These are phyloP conservation scores for Didymella segeticola DNA, from an alignment of 2,329 filamentous ascomycete genomes.

Conservation along the genomic window DNA sequence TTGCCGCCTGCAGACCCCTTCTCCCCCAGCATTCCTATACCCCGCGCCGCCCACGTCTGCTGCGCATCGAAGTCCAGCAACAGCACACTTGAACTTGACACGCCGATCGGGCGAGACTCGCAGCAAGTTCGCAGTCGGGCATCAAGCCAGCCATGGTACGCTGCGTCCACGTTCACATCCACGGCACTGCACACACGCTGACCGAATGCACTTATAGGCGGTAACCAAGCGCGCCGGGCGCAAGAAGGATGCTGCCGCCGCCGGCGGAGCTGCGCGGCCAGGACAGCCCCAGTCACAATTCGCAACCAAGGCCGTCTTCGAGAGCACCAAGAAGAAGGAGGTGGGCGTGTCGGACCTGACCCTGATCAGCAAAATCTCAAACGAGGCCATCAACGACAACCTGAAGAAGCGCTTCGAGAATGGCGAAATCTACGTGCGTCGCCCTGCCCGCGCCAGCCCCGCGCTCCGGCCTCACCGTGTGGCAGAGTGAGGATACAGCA, in stretches of 20 bases:
- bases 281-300: slow-evolving; percentile 62
- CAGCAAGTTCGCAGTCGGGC: slow-evolving; percentile 38
- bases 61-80: slow-evolving; percentile 8
- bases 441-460: slow-evolving; percentile 34
- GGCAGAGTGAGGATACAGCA: slow-evolving; percentile 15
- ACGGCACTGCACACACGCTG: slow-evolving; percentile 21
- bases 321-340: slow-evolving; percentile 98
- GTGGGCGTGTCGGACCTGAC: slow-evolving; percentile 98
- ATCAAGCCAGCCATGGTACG: slow-evolving; percentile 48
- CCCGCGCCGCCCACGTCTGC: slow-evolving; percentile 1
- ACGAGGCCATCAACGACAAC: slow-evolving; percentile 99
- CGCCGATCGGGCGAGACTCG: slow-evolving; percentile 20
- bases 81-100: slow-evolving; percentile 21
- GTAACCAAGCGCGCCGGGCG: slow-evolving; percentile 65
- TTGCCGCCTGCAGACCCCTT: slow-evolving; percentile 12
- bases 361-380: slow-evolving; percentile 96
- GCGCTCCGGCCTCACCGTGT: slow-evolving; percentile 22
- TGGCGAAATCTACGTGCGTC: slow-evolving; percentile 86
- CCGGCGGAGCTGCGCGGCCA: slow-evolving; percentile 53
- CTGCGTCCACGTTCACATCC: slow-evolving; percentile 10
- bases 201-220: slow-evolving; percentile 49
- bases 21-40: slow-evolving; percentile 1
- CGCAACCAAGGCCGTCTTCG: slow-evolving; percentile 95
- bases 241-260: slow-evolving; percentile 59
- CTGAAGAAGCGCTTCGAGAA: slow-evolving; percentile 97